These are phyloP conservation scores for Diutina rugosa DNA, from an alignment of 1,139 yeast genomes.

Conservation along the genomic window DNA sequence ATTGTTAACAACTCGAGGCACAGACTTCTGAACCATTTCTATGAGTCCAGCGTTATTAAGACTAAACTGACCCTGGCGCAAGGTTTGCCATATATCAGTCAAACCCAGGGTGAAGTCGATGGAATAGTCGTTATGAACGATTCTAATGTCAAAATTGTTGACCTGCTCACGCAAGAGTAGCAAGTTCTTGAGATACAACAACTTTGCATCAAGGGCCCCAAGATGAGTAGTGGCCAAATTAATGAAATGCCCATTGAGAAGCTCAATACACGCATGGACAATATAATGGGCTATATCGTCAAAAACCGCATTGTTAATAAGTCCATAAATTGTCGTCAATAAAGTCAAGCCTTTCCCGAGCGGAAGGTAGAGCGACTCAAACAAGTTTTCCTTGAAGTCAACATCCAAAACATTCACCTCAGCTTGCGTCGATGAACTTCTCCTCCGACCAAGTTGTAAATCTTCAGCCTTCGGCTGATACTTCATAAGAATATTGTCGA, in stretches of 20 bases:
- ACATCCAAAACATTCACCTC: constrained; percentile 11
- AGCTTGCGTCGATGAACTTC: constrained; percentile 12
- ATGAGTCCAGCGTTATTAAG: constrained; percentile 30
- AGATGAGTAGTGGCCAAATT: constrained; percentile 23
- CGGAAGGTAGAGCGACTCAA: constrained; percentile 58
- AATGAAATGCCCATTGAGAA: constrained; percentile 43
- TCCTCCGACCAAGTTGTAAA: constrained; percentile 40
- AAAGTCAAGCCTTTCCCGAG: constrained; percentile 58
- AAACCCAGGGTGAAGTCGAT: constrained; percentile 70
- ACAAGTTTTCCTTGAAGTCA: constrained; percentile 26
- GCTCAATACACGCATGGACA: constrained; percentile 59
- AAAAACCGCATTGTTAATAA: constrained; percentile 64
- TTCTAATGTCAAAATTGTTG: constrained; percentile 70
- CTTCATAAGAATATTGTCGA: constrained; percentile 53
- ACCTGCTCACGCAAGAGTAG: constrained; percentile 60
- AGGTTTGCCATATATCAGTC: constrained; percentile 39
- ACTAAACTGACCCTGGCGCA: constrained; percentile 23
- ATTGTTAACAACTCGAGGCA: constrained; percentile 74
- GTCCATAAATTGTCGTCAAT: constrained; percentile 67
- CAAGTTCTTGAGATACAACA: constrained; percentile 63
- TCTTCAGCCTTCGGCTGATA: constrained; percentile 62
- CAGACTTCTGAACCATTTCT: constrained; percentile 53
- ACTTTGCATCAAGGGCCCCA: constrained; percentile 42
- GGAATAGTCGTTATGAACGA: constrained; percentile 55
- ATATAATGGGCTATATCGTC: constrained; percentile 84